These are phyloP conservation scores for Fusarium nisikadoi DNA, from an alignment of 2,329 filamentous ascomycete genomes.

Conservation along the genomic window DNA sequence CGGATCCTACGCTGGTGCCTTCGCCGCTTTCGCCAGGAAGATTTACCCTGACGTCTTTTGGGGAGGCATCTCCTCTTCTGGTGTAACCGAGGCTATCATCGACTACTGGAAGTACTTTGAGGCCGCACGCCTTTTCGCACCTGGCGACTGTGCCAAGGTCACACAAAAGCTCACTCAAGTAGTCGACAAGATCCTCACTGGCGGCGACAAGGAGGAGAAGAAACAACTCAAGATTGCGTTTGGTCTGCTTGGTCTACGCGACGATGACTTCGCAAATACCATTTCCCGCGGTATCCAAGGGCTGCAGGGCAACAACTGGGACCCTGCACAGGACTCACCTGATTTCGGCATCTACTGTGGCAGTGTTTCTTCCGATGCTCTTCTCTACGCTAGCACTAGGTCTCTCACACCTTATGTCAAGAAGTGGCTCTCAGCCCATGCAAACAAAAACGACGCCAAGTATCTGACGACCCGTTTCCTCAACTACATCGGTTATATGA, in stretches of 20 bases:
- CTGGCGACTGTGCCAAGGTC: conserved; percentile 70
- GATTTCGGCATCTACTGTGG: conserved; percentile 60
- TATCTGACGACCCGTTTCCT: conserved; percentile 57
- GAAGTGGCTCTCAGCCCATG: conserved; percentile 55
- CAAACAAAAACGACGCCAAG: conserved; percentile 52
- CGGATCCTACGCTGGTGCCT: conserved; percentile 84
- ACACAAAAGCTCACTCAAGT: conserved; percentile 67
- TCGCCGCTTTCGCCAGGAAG: conserved; percentile 80
- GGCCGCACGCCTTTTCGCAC: conserved; percentile 60
- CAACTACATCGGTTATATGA: conserved; percentile 62
- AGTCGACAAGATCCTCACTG: conserved; percentile 62
- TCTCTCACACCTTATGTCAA: conserved; percentile 49
- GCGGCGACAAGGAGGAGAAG: conserved; percentile 54
- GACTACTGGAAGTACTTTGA: conserved; percentile 77
- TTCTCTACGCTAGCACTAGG: conserved; percentile 56
- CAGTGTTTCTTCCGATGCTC: conserved; percentile 54
- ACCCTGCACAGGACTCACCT: conserved; percentile 56
- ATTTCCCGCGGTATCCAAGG: conserved; percentile 55
- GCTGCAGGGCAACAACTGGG: conserved; percentile 65
- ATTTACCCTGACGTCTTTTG: conserved; percentile 83
- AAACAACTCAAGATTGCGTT: conserved; percentile 59
- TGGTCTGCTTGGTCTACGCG: conserved; percentile 56
- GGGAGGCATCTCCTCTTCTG: conserved; percentile 83
- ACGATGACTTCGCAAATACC: conserved; percentile 60
- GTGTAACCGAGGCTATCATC: conserved; percentile 79